These are phyloP conservation scores for Pestalotiopsis sp. DNA, from an alignment of 2,329 filamentous ascomycete genomes.

Conservation along the genomic window DNA sequence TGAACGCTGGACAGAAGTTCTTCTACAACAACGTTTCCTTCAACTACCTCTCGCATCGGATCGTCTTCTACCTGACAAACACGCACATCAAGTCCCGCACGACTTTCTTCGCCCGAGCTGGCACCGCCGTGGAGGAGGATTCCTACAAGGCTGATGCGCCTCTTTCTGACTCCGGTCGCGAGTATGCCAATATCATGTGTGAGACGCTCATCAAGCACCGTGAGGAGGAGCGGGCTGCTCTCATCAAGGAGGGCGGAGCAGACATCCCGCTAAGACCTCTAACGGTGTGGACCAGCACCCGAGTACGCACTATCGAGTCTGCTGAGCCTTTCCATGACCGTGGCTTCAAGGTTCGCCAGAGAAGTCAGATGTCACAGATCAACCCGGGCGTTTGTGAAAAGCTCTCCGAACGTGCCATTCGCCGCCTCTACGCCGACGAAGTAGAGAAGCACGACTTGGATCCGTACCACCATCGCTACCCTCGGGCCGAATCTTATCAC, in stretches of 20 bases:
- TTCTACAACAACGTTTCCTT: slow-evolving; percentile 97
- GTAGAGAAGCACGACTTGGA: slow-evolving; percentile 90
- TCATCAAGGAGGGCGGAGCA: slow-evolving; percentile 68
- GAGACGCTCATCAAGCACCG: slow-evolving; percentile 82
- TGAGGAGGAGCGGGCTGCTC: slow-evolving; percentile 73
- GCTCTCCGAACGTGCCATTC: slow-evolving; percentile 81
- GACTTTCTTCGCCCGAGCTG: slow-evolving; percentile 90
- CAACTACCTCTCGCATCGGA: slow-evolving; percentile 93
- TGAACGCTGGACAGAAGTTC: slow-evolving; percentile 91
- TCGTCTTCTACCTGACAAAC: slow-evolving; percentile 98
- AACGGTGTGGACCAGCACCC: slow-evolving; percentile 92
- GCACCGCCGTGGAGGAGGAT: slow-evolving; percentile 83
- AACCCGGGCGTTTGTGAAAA: slow-evolving; percentile 97
- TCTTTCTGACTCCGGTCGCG: slow-evolving; percentile 75
- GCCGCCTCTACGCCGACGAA: slow-evolving; percentile 83
- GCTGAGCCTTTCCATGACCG: slow-evolving; percentile 76
- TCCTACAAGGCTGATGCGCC: slow-evolving; percentile 90
- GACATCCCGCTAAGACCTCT: slow-evolving; percentile 75
- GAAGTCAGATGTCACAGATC: slow-evolving; percentile 95
- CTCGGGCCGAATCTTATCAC: slow-evolving; percentile 96
- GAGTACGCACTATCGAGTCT: slow-evolving; percentile 88
- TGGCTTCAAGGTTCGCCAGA: slow-evolving; percentile 85
- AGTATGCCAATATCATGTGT: slow-evolving; percentile 84
- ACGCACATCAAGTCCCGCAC: slow-evolving; percentile 93
- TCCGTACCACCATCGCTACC: slow-evolving; percentile 96